Evolutionary conservation across 164 flowering plant species (phyloP), one percentile per base, ranked within the genome.

Genomic region (Hamamelis virginiana): DNA sequence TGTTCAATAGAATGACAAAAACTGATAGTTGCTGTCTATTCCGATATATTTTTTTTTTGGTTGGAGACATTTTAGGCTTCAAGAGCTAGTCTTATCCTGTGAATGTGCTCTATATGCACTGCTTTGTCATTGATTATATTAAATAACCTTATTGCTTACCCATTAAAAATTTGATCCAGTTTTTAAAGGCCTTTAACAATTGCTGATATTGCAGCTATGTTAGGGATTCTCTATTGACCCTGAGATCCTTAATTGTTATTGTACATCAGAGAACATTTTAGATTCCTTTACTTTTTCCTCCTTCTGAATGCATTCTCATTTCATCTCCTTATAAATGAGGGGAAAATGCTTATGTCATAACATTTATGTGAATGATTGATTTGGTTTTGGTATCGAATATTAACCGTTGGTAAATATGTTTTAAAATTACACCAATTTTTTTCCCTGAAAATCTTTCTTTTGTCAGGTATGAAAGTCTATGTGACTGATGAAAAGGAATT

Each of bases 401-500:
- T 50, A 4, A 14, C 13, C 26, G 25, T 57, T 16, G 18, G 60
- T 10, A 57, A 33, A 8, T 26, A 15, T 57, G 60, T 57, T 57
- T 57, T 57, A 33, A 21, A 55, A 26, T 12, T 57, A 18, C 19
- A 22, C 28, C 23, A 10, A 8, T 38, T 14, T 58, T 64, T 59
- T 56, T n/a, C 44, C 8, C 8, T 69, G 45, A 19, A 0, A 48
- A 41, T 2, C 19, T 28, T 50, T 25, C 21, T 57, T 28, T 64
- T 72, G 14, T 33, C 76, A 95, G 99, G 99, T 22, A 93, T 96
- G 96, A 96, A 96, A 77, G 97, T 96, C 55, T 93, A 93, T 70
- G 62, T 71, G 13, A 96, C 98, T 33, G 97, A 86, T 66, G 98
- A 96, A 77, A 96, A 93, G 73, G 99, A 93, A 85, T 71, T 93